Conservation (phyloP, 371 early-diverging fungal genomes). For the Saksenaea oblongispora region DNA sequence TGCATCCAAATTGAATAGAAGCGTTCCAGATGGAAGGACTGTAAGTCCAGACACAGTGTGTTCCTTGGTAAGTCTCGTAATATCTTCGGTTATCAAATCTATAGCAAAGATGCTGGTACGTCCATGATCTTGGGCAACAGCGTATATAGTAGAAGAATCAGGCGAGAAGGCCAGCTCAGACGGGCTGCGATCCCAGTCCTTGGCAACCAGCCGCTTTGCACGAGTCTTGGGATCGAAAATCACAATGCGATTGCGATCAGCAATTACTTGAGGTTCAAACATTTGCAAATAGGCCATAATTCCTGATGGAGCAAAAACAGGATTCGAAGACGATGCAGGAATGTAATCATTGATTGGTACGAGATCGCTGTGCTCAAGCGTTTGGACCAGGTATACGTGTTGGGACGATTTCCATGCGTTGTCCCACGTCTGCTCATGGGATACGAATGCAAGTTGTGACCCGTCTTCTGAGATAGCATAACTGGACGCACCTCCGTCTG, state of each 20-base stretch:
- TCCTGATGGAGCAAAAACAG: constrained; percentile 69
- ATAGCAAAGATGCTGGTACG: constrained; percentile 57
- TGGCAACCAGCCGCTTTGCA: constrained; percentile 36
- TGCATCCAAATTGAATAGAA: constrained; percentile 43
- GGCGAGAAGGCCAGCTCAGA: constrained; percentile 56
- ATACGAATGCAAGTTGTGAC: constrained; percentile 66
- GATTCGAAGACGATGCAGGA: constrained; percentile 67
- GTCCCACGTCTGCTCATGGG: constrained; percentile 63
- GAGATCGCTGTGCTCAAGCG: constrained; percentile 41
- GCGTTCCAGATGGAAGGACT: constrained; percentile 37
- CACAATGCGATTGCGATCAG: constrained; percentile 75
- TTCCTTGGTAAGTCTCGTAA: constrained; percentile 53
- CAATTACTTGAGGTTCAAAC: constrained; percentile 69
- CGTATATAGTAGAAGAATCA: constrained; percentile 53
- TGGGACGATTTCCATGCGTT: constrained; percentile 83
- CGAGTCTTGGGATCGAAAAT: constrained; percentile 54
- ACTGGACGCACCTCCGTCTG: constrained; percentile 61
- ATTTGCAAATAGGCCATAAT: constrained; percentile 77
- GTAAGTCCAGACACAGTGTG: constrained; percentile 50
- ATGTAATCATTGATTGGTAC: constrained; percentile 56
- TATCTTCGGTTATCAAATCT: constrained; percentile 44
- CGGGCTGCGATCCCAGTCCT: constrained; percentile 71
- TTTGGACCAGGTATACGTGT: constrained; percentile 67
- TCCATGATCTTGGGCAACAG: constrained; percentile 65
- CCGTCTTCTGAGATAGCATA: constrained; percentile 67